Base-by-base conservation (phyloP, 1,284 basidiomycete genomes). In the Agaricales sp. region DNA sequence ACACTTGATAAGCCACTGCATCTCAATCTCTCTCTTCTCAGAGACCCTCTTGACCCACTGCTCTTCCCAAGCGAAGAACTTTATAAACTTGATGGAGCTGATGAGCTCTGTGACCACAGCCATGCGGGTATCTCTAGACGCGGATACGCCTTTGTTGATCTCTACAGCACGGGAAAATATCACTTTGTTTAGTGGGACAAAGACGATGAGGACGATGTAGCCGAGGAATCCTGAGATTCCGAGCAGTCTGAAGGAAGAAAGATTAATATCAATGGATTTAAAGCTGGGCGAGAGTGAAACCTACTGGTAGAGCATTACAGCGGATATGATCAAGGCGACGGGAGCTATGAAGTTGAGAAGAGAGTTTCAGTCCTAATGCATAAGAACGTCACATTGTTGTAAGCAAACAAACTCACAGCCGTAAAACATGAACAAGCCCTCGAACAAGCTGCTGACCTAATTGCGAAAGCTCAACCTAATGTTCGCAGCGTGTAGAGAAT, bases 141-240 rank as follows among this genome's bases (percentile, higher is more conserved):
- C 73, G 39, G 85, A 68, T 20, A 88, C 63, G 4, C 80, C 80
- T 61, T 87, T 87, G 52, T 86, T 80, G 51, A 93, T 90, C 47
- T 78, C 65, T 24, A 82, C 70, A 48, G 74, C 78, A 2, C 86
- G 74, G 51, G 67, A 70, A 3, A 80, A 72, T 39, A 91, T 61
- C 52, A 67, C 75, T 50, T 74, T 80, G 61, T 90, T 90, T 48
- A 91, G 58, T 0, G 92, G 91, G 69, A 83, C 83, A 13, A 80
- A 80, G 13, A 85, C 63, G 13, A 85, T 52, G 3, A 94, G 67
- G n/a, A 89, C 74, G n/a, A 82, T 53, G 54, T 94, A 83, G 3
- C 93, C 93, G 1, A 86, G 81, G 54, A 96, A 90, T 0, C 90
- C 89, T 3, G 87, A 86, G 64, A 76, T 73, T 0, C 92, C 92